These are phyloP conservation scores for Boletellus ananas DNA, from an alignment of 768 basidiomycete species.

Conservation along the genomic window DNA sequence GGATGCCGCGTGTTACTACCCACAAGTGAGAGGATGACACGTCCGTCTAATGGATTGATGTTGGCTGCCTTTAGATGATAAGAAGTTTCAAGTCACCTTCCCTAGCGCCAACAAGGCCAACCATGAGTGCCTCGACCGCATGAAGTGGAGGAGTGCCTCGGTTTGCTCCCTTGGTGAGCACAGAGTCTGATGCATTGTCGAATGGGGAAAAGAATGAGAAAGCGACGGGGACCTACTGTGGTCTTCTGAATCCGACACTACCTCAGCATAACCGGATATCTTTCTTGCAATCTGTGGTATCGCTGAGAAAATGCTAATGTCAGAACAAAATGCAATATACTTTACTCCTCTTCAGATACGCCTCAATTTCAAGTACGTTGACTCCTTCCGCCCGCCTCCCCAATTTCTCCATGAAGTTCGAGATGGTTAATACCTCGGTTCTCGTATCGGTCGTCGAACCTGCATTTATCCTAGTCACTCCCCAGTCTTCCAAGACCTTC, in stretches of 20 bases:
- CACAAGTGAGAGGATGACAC: conserved; percentile 57
- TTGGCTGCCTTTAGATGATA: background rate
- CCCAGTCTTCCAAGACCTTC: conserved; percentile 56
- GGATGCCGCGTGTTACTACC: conserved; percentile 34
- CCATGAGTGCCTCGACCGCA: conserved; percentile 72
- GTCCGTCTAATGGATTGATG: conserved; percentile 56
- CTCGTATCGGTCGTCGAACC: conserved; percentile 17
- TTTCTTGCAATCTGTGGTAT: conserved; percentile 59
- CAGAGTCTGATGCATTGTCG: conserved; percentile 7
- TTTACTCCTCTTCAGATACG: conserved; percentile 81
- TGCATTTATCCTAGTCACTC: conserved; percentile 18
- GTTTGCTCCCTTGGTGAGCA: conserved; percentile 6
- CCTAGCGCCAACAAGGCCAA: conserved; percentile 71
- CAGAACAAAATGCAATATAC: conserved; percentile 46
- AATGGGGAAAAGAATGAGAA: background rate
- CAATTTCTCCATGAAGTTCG: conserved; percentile 58
- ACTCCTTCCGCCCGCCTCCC: conserved; percentile 69
- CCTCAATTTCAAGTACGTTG: conserved; percentile 79
- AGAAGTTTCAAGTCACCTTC: conserved; percentile 46
- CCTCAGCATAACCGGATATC: conserved; percentile 82
- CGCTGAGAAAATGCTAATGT: background rate
- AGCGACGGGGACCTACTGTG: conserved; percentile 17
- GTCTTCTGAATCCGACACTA: conserved; percentile 42
- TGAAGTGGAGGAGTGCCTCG: conserved; percentile 73
- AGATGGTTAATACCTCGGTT: conserved; percentile 65